phyloP scores from a whole-genome alignment of 2,329 filamentous ascomycete species.

The Venturia nashicola region DNA sequence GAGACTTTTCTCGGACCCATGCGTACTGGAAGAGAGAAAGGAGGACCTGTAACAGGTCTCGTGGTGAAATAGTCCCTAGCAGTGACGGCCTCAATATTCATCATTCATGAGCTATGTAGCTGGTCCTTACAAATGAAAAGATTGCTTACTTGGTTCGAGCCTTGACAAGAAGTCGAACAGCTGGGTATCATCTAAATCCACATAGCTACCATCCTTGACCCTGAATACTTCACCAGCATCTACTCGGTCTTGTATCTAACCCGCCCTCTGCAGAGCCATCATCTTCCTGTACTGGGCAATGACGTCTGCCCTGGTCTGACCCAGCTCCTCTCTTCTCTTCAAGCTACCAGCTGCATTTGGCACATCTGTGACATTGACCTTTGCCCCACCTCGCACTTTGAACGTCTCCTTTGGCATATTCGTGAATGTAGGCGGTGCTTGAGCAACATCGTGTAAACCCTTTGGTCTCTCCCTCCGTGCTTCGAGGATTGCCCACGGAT shows the following conservation, averaged over 20 bases:
- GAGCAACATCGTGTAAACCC: constrained; percentile 46
- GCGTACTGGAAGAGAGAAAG: neutral
- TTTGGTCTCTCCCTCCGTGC: constrained; percentile 46
- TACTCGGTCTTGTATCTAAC: neutral
- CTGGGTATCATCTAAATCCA: constrained; percentile 13
- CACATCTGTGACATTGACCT: constrained; percentile 55
- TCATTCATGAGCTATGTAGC: neutral
- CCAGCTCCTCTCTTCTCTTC: constrained; percentile 59
- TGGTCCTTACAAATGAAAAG: neutral
- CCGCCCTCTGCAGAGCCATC: constrained; percentile 33
- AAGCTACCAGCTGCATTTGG: constrained; percentile 59
- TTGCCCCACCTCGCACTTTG: constrained; percentile 51
- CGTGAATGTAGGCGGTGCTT: constrained; percentile 64
- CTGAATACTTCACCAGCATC: neutral
- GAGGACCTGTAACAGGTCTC: neutral
- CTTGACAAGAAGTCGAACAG: neutral
- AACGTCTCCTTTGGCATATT: constrained; percentile 51
- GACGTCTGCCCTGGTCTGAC: constrained; percentile 55
- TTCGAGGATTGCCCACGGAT: constrained; percentile 68
- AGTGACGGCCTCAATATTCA: neutral
- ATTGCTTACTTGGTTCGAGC: neutral
- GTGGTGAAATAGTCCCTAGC: neutral
- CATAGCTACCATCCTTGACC: neutral
- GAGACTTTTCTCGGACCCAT: no score
- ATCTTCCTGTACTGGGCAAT: constrained; percentile 61